Evolutionary conservation across 306 rosid genomes (phyloP).

Genomic region (Ormosia emarginata): DNA sequence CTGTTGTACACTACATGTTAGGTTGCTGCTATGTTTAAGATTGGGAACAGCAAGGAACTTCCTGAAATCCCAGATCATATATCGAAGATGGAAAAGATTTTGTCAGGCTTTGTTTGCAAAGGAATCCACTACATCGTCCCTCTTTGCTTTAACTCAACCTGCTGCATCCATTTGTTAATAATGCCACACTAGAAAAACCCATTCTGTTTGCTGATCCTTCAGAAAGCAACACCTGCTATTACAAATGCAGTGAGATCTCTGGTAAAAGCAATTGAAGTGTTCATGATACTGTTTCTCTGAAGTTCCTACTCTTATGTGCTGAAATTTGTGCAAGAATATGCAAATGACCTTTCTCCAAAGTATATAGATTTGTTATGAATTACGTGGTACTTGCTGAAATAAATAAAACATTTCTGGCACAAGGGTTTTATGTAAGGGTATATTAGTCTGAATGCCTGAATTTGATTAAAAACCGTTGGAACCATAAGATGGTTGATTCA

Average conservation of each 20-base stretch:
- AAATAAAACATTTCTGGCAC: background rate
- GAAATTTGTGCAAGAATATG: background rate
- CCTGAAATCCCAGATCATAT: conserved; percentile 74
- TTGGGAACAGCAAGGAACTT: conserved; percentile 74
- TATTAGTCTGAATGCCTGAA: background rate
- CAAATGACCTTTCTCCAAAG: conserved; percentile 50
- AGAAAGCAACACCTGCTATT: conserved; percentile 36
- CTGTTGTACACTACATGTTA: conserved; percentile 22
- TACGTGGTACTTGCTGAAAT: background rate
- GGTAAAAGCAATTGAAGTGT: conserved; percentile 38
- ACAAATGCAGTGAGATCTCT: conserved; percentile 49
- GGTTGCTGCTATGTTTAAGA: conserved; percentile 95
- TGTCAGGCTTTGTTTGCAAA: conserved; percentile 70
- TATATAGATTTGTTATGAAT: background rate
- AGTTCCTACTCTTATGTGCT: background rate
- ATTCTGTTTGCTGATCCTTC: conserved; percentile 29
- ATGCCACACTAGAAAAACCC: conserved; percentile 62
- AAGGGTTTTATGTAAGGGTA: background rate
- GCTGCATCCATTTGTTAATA: conserved; percentile 78
- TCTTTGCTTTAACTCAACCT: conserved; percentile 71
- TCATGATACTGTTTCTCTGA: background rate
- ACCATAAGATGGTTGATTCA: background rate
- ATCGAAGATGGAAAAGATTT: conserved; percentile 81
- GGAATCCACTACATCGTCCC: conserved; percentile 73
- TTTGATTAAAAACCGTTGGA: background rate